Evolutionary conservation across 805 yeast genomes (phyloP), one percentile per base, ranked within the genome.

Genomic region (Kuraishia ogatae): DNA sequence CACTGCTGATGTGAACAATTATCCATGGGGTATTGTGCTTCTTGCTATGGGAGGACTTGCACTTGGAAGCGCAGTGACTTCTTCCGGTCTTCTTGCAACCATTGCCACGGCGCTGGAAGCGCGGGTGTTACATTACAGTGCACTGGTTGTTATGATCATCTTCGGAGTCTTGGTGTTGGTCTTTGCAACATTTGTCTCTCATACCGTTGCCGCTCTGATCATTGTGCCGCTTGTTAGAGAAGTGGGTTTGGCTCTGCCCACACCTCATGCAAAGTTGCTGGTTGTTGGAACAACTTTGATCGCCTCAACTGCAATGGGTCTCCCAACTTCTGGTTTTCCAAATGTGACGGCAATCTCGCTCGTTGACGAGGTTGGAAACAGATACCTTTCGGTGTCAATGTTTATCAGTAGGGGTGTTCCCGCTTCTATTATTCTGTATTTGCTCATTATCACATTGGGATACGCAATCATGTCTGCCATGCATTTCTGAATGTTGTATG

Each of bases 31-130:
- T n/a, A 78, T 78, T 59, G 80, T 78, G 19, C 70, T 77, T 53
- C 71, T 78, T 60, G 82, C 82, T 1, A 78, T 78, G 81, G 83
- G 83, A 54, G 83, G 83, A 62, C 71, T 76, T 57, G 81, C 81
- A 2, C 69, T 78, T 54, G 83, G 83, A 55, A 75, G 72, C 54
- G 81, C 80, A 26, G 78, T 78, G 17, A 67, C 76, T 0, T 76
- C 80, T 0, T 76, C 81, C 2, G 82, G 82, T 3, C 68, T 78
- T 54, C 67, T 78, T 54, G 65, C 66, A 29, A 75, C 80, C 11
- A 74, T 78, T 56, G 82, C 82, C 15, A 64, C 62, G 11, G 71
- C 80, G 1, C 69, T 78, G 52, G 77, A 77, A 53, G 64, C 61
- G 48, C 72, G 67, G 60, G 75, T 78, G 46, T 67, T 67, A 60